These are phyloP conservation scores for Phlebiopsis flavidoalba DNA, from an alignment of 768 basidiomycete species.

Conservation along the genomic window DNA sequence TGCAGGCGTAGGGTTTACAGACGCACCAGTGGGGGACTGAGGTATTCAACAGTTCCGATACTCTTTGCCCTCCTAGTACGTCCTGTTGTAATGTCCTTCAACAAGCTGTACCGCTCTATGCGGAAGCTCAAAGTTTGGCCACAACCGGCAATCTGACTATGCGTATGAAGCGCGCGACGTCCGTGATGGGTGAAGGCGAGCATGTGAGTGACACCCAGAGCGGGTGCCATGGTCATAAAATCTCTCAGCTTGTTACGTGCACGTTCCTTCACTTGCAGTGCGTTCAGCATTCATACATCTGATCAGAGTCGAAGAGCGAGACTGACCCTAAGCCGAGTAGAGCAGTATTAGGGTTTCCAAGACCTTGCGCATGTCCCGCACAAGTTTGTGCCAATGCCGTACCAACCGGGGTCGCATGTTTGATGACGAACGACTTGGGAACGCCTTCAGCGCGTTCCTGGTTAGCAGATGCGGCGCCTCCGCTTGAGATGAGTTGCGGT, in stretches of 20 bases:
- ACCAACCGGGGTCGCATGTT: slow-evolving; percentile 93
- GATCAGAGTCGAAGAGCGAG: background rate
- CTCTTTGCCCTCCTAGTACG: slow-evolving; percentile 63
- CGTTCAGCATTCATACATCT: slow-evolving; percentile 4
- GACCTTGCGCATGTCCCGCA: slow-evolving; percentile 88
- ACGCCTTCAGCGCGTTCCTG: slow-evolving; percentile 31
- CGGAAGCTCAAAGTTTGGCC: slow-evolving; percentile 93
- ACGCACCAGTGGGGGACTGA: slow-evolving; percentile 85
- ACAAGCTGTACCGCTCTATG: slow-evolving; percentile 86
- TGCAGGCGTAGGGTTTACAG: background rate
- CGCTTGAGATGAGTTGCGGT: slow-evolving; percentile 79
- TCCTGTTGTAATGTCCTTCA: slow-evolving; percentile 76
- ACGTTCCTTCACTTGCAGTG: slow-evolving; percentile 63
- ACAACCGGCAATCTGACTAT: slow-evolving; percentile 83
- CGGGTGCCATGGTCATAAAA: slow-evolving; percentile 87
- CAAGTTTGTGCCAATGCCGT: slow-evolving; percentile 81
- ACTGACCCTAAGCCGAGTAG: slow-evolving; percentile 76
- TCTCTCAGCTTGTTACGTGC: slow-evolving; percentile 89
- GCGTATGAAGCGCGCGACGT: slow-evolving; percentile 79
- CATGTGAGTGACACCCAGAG: slow-evolving; percentile 87
- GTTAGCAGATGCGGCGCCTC: slow-evolving; percentile 30
- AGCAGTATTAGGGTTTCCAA: slow-evolving; percentile 99
- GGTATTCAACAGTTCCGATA: slow-evolving; percentile 77
- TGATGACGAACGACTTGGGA: slow-evolving; percentile 95
- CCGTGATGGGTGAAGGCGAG: slow-evolving; percentile 88